Evolutionary conservation across 129 eudicot species (phyloP), one percentile per base, ranked within the genome.

Genomic region (Ambrosia artemisiifolia): DNA sequence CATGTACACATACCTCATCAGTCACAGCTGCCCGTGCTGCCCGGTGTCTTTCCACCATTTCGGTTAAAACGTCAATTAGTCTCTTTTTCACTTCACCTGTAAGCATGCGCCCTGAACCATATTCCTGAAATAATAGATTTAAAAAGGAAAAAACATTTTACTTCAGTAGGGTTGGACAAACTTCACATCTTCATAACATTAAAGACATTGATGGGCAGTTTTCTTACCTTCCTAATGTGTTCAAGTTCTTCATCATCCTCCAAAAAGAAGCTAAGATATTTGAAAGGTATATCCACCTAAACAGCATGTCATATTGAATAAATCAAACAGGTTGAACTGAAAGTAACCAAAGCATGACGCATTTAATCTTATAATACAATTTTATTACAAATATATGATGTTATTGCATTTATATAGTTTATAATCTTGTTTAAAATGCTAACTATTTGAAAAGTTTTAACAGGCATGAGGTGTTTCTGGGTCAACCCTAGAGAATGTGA

Each of bases 221-320:
- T 6, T 49, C 84, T 73, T 74, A 90, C 99, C 79, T 59, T 84
- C 64, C 88, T 72, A 59, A 95, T 95, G 65, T 83, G 88, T 74
- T 95, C 97, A 64, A 86, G 97, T 70, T 95, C 94, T 34, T 55
- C 88, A 74, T 95, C 99, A 55, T 95, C 97, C 32, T 95, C 99
- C 82, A 95, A 78, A 83, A 95, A 95, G 76, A 95, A 95, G n/a
- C 97, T 94, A 47, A 95, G 97, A 79, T 95, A 95, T 54, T 95
- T 95, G 63, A 90, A 44, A 33, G 99, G 91, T 67, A 95, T 90
- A 69, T 95, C 99, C 12, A 95, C 99, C 97, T 95, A 77, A 35
- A 73, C 12, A 66, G 73, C 55, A 51, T 56, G 64, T 5, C 12
- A 28, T 14, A 28, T 4, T 20, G 3, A 20, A 19, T 0, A 30